These are phyloP conservation scores for Penicillium tannophilum DNA, from an alignment of 495 filamentous ascomycete genomes.

Conservation along the genomic window DNA sequence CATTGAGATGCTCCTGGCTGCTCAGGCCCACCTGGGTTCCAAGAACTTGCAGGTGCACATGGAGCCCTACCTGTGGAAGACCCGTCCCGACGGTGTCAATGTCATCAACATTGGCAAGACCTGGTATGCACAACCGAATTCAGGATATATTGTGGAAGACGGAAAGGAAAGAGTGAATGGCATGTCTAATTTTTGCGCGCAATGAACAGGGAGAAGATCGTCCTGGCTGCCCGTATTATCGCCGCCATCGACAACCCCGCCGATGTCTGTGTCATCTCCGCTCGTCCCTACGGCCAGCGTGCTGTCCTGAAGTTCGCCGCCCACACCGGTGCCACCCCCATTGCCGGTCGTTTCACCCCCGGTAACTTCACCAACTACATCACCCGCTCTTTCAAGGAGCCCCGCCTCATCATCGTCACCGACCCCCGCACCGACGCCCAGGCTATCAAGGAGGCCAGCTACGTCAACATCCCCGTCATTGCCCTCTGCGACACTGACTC, in stretches of 20 bases:
- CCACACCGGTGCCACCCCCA: slow-evolving; percentile 96
- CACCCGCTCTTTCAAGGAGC: slow-evolving; percentile 99
- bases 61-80: slow-evolving; percentile 99
- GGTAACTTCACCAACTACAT: slow-evolving; percentile 99
- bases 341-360: slow-evolving; percentile 98
- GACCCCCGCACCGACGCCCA: slow-evolving; percentile 99
- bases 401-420: slow-evolving; percentile 98
- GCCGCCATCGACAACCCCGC: slow-evolving; percentile 98
- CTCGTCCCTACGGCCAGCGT: slow-evolving; percentile 98
- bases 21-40: slow-evolving; percentile 94
- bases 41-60: slow-evolving; percentile 99
- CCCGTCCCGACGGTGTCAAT: slow-evolving; percentile 95
- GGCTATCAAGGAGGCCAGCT: slow-evolving; percentile 99
- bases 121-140: slow-evolving; percentile 64
- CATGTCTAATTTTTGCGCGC: slow-evolving; percentile 29
- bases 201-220: slow-evolving; percentile 91
- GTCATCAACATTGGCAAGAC: slow-evolving; percentile 99
- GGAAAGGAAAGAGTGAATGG: background rate
- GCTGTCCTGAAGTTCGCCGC: slow-evolving; percentile 98
- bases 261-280: slow-evolving; percentile 98
- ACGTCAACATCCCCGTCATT: slow-evolving; percentile 99
- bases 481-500: slow-evolving; percentile 99
- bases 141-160: background rate
- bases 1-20: slow-evolving; percentile 98
- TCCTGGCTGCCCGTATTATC: slow-evolving; percentile 97